These are phyloP conservation scores for Salvia rosmarinus DNA, from an alignment of 257 asterid species.

Conservation along the genomic window DNA sequence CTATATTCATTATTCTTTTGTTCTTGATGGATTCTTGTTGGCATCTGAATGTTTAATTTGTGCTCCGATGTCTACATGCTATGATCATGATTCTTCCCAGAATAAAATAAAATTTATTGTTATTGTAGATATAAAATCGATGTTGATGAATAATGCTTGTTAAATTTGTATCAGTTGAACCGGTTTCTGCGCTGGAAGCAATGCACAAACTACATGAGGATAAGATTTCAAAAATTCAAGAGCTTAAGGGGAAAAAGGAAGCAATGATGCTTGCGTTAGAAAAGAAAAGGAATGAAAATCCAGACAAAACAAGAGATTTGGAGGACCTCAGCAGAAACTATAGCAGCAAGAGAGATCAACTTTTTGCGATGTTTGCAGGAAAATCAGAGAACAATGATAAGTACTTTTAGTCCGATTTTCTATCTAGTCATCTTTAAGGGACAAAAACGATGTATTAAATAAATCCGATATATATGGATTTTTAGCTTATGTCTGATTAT, in stretches of 20 bases:
- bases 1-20: neutral
- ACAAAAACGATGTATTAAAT: neutral
- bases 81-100: neutral
- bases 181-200: neutral
- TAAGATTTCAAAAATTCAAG: constrained; percentile 23
- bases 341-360: constrained; percentile 7
- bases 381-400: constrained; percentile 12
- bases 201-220: constrained; percentile 30
- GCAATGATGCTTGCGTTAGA: constrained; percentile 27
- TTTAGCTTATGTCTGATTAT: too few species aligned
- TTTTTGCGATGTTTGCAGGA: neutral
- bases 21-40: neutral
- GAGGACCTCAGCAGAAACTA: constrained; percentile 23
- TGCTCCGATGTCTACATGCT: neutral
- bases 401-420: neutral
- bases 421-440: neutral
- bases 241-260: constrained; percentile 27
- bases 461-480: neutral
- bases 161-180: neutral
- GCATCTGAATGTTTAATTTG: neutral
- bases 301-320: constrained; percentile 22
- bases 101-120: too few species aligned
- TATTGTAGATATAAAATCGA: too few species aligned
- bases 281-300: constrained; percentile 26
- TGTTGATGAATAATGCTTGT: too few species aligned